A percentile compares a stretch with the other conserved stretches of the same genome.
Evolutionary conservation across 1,284 basidiomycete species (phyloP).

Genomic region (Fomes fomentarius): DNA sequence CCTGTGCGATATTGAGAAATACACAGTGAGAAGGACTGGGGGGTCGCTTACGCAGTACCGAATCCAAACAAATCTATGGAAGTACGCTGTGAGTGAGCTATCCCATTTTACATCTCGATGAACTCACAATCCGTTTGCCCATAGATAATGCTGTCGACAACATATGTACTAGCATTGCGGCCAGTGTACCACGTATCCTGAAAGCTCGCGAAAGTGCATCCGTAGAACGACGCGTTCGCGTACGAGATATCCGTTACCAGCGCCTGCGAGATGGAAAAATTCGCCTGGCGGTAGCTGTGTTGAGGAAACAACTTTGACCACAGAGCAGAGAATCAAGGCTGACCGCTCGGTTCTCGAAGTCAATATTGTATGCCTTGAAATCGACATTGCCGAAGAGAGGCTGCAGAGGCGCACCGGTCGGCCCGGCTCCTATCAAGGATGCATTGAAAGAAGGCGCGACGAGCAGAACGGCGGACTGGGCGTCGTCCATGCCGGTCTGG

Average conservation of each 20-base stretch:
- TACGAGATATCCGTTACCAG: slow-evolving; percentile 62
- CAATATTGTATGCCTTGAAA: slow-evolving; percentile 69
- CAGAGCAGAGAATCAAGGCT: slow-evolving; percentile 21
- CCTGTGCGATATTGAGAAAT: slow-evolving; percentile 31
- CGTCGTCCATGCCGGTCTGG: slow-evolving; percentile 50
- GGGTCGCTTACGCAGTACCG: slow-evolving; percentile 49
- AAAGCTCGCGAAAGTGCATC: slow-evolving; percentile 62
- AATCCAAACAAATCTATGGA: slow-evolving; percentile 22
- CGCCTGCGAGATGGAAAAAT: slow-evolving; percentile 61
- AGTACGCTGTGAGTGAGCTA: too few relatives aligned
- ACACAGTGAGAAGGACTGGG: background rate
- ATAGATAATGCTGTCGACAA: slow-evolving; percentile 62
- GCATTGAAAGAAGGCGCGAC: slow-evolving; percentile 53
- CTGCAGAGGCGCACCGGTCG: slow-evolving; percentile 57
- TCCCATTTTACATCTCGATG: too few relatives aligned
- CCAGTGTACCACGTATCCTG: slow-evolving; percentile 75
- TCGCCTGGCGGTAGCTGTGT: slow-evolving; percentile 41
- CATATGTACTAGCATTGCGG: slow-evolving; percentile 59
- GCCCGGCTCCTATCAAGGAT: slow-evolving; percentile 57
- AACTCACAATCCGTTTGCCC: slow-evolving; percentile 66
- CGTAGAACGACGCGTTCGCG: slow-evolving; percentile 70
- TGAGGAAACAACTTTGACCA: background rate
- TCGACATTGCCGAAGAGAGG: slow-evolving; percentile 57
- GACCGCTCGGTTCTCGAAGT: slow-evolving; percentile 69
- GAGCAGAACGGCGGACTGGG: slow-evolving; percentile 54